A percentile compares a stretch with the other conserved stretches of the same genome.
Evolutionary conservation across 306 rosid genomes (phyloP).

Genomic region (Inga oerstediana): DNA sequence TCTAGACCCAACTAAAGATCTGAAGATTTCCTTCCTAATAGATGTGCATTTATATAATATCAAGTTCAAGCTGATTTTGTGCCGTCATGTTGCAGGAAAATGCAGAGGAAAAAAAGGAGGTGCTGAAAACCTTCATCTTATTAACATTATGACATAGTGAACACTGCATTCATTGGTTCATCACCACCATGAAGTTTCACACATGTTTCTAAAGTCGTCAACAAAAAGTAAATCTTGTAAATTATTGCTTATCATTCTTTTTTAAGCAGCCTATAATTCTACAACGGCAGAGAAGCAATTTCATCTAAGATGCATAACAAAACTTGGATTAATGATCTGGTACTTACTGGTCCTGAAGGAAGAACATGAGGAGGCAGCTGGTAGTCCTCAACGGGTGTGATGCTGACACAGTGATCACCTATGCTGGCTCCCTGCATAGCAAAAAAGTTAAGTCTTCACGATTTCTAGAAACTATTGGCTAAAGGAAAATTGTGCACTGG

Average conservation of each 20-base stretch:
- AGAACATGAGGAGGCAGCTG: slow-evolving; percentile 76
- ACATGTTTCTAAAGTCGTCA: slow-evolving; percentile 13
- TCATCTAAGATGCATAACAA: not conserved
- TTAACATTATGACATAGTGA: not conserved
- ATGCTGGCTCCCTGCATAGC: slow-evolving; percentile 67
- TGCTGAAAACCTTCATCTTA: not conserved
- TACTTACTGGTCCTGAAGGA: slow-evolving; percentile 58
- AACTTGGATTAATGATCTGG: slow-evolving; percentile 16
- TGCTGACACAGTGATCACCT: slow-evolving; percentile 58
- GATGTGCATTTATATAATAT: not conserved
- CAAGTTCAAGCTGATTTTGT: not conserved
- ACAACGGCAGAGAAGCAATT: slow-evolving; percentile 16
- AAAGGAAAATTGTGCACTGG: slow-evolving; percentile 14
- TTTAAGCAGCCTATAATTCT: not conserved
- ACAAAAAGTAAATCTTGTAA: slow-evolving; percentile 8
- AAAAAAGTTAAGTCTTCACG: slow-evolving; percentile 5
- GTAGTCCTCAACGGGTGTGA: slow-evolving; percentile 68
- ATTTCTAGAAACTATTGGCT: not conserved
- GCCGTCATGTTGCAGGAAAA: not conserved
- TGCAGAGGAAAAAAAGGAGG: not conserved
- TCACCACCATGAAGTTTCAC: not conserved
- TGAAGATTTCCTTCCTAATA: not conserved
- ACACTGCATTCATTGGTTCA: not conserved
- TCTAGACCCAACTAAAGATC: not conserved
- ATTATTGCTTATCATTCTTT: not conserved